Evolutionary conservation across 345 rosid genomes (phyloP), one percentile per base, ranked within the genome.

Genomic region (Heritiera littoralis): DNA sequence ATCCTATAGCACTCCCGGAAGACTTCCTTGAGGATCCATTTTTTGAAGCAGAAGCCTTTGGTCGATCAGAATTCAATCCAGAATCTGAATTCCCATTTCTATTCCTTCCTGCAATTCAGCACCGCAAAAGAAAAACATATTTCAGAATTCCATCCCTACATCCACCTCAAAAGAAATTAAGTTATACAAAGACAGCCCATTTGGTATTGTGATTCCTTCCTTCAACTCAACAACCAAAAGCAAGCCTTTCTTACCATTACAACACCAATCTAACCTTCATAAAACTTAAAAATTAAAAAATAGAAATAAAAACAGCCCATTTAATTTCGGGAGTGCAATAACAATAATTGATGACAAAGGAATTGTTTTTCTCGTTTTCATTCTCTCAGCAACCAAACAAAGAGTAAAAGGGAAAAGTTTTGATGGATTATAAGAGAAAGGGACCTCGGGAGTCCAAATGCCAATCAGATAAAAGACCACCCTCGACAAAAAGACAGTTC

Each of bases 391-490:
- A 56, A 63, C 28, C 66, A 60, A 74, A 70, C 67, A 48, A 10
- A 28, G 2, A 69, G 9, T 28, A 18, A 67, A 20, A 32, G 54
- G 20, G 32, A 11, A 32, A 17, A 32, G 41, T 9, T 2, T 35
- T 45, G 3, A 14, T 84, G 80, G 63, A 87, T 70, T 20, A 86
- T 85, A 8, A 83, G 52, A 35, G 86, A 72, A 40, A 80, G 58
- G 30, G 84, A 74, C 80, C 74, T 77, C 41, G 35, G 73, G 88
- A 78, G 58, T 56, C 82, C 78, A 60, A 82, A 28, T 83, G 80
- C 92, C 94, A 91, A 81, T 94, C 97, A 1, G 92, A 86, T 79
- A 94, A 83, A 65, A 84, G 67, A 17, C 97, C 98, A 40, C 97
- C 98, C 51, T 92, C 97, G 0, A 91, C 92, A 63, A 94, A 94